phyloP scores from a whole-genome alignment of 2,329 filamentous ascomycete genomes.

The Tolypocladium endophyticum region DNA sequence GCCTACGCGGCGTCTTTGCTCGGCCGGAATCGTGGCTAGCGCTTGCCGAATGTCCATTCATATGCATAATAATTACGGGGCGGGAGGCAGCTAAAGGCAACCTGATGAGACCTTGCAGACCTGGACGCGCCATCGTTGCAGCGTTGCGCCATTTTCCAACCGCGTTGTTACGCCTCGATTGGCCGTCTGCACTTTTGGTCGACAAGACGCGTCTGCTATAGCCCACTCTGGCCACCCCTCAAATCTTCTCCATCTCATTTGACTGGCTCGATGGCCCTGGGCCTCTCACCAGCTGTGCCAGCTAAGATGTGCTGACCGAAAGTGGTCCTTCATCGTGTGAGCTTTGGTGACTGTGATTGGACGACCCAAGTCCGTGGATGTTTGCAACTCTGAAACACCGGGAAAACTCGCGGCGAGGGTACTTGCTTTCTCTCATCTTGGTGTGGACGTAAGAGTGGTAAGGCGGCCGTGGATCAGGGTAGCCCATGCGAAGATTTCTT shows the following conservation, averaged over 20 bases:
- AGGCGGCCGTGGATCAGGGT: background rate
- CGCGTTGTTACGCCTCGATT: background rate
- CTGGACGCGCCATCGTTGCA: background rate
- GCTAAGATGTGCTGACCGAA: background rate
- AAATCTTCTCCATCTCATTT: background rate
- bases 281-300: background rate
- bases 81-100: background rate
- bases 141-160: constrained; percentile 1
- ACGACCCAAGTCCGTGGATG: background rate
- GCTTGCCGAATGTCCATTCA: background rate
- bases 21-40: background rate
- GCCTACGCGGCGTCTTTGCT: background rate
- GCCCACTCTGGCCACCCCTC: background rate
- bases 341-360: background rate
- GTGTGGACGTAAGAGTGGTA: background rate
- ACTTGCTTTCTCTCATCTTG: background rate
- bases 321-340: background rate
- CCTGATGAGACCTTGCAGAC: background rate
- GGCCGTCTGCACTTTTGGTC: background rate
- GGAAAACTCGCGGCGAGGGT: background rate
- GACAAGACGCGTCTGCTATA: background rate
- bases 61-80: background rate
- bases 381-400: background rate
- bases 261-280: background rate
- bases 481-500: background rate